Percentiles rank a stretch among this genome's conserved stretches.
Conservation (phyloP, 306 rosid genomes). For the Castanopsis chinensis region DNA sequence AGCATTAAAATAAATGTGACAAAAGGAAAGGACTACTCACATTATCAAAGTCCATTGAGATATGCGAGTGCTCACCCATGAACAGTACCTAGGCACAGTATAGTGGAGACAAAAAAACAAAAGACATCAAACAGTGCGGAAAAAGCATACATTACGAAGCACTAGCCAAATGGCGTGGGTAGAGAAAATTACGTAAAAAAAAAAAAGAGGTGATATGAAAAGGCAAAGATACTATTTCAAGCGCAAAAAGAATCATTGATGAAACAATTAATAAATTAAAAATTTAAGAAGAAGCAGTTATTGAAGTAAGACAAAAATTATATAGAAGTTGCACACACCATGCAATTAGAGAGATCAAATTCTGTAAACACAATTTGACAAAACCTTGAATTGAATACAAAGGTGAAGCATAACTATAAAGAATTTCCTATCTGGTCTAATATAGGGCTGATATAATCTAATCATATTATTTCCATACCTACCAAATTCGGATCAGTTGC, state of each 20-base stretch:
- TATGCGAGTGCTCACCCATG: conserved; percentile 96
- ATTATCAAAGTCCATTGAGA: conserved; percentile 78
- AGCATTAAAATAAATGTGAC: conserved; percentile 8
- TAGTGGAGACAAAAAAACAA: conserved; percentile 15
- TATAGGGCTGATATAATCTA: neutral
- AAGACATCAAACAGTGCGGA: conserved; percentile 15
- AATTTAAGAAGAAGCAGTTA: neutral
- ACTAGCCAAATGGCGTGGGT: conserved; percentile 11
- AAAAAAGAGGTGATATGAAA: neutral
- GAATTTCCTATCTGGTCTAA: neutral
- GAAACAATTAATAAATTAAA: neutral
- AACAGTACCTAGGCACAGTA: conserved; percentile 60
- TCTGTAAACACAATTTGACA: neutral
- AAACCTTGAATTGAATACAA: neutral
- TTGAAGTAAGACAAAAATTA: neutral
- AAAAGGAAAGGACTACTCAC: conserved; percentile 50
- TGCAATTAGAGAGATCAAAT: neutral
- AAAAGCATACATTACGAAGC: neutral
- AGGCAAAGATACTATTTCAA: neutral
- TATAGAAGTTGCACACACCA: neutral
- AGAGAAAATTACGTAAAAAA: neutral
- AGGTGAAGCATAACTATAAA: neutral
- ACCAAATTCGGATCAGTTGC: neutral
- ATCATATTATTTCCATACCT: neutral
- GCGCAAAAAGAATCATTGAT: neutral